Percentiles rank a stretch among this genome's conserved stretches.
Conservation (phyloP, 257 asterid genomes). For the Handroanthus guayacan region DNA sequence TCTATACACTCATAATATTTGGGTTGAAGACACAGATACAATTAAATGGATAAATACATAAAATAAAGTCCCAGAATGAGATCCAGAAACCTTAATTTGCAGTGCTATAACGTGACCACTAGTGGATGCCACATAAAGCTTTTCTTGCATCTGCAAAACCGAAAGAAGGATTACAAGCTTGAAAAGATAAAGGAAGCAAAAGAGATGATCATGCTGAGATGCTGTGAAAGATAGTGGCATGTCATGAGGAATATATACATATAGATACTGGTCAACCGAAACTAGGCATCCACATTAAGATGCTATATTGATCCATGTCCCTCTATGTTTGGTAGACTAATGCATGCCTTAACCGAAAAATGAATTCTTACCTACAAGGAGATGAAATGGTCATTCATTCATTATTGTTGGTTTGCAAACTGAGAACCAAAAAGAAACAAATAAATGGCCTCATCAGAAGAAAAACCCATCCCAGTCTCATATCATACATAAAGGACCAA, state of each 20-base stretch:
- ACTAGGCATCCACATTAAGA: conserved; percentile 16
- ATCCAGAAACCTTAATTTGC: conserved; percentile 59
- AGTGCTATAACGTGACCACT: conserved; percentile 82
- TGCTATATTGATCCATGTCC: conserved; percentile 3
- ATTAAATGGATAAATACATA: conserved; percentile 16
- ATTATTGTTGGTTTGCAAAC: conserved; percentile 5
- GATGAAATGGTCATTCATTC: conserved; percentile 1
- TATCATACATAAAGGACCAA: neutral
- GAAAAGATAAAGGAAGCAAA: conserved; percentile 15
- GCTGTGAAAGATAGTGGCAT: conserved; percentile 3
- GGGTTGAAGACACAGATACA: conserved; percentile 22
- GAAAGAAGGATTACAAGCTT: conserved; percentile 29
- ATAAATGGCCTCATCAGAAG: neutral
- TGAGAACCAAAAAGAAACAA: neutral
- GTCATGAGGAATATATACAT: conserved; percentile 9
- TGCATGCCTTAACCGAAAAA: conserved; percentile 1
- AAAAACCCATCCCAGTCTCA: neutral
- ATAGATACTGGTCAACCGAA: conserved; percentile 1
- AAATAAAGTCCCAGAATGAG: conserved; percentile 10
- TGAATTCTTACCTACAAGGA: neutral
- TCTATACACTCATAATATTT: neutral
- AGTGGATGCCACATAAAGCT: conserved; percentile 88
- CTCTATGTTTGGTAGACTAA: neutral
- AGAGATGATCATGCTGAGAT: conserved; percentile 27
- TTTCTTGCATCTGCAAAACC: conserved; percentile 66